A percentile compares a stretch with the other conserved stretches of the same genome.
phyloP scores from a whole-genome alignment of 2,329 filamentous ascomycete species.

The Colletotrichum eremochloae region DNA sequence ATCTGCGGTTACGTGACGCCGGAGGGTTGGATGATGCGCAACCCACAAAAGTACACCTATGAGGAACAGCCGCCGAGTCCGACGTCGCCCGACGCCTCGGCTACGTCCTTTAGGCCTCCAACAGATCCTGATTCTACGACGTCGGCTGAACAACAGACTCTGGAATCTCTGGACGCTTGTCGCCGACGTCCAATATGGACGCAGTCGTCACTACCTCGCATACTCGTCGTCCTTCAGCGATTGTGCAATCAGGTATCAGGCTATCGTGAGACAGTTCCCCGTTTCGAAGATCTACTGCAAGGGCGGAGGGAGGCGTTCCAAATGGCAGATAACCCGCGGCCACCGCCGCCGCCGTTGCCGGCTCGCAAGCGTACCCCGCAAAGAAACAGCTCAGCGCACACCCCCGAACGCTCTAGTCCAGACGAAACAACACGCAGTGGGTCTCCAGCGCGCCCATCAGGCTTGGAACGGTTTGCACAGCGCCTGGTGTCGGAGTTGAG shows the following conservation, averaged over 20 bases:
- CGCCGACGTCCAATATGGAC: conserved; percentile 67
- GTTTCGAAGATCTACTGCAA: conserved; percentile 80
- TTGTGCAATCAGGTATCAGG: conserved; percentile 73
- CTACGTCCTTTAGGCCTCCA: conserved; percentile 54
- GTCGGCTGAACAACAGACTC: conserved; percentile 58
- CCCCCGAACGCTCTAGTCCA: conserved; percentile 58
- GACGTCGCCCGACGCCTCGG: conserved; percentile 40
- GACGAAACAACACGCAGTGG: conserved; percentile 60
- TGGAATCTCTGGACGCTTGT: conserved; percentile 64
- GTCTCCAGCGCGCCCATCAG: conserved; percentile 67
- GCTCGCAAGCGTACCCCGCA: conserved; percentile 42
- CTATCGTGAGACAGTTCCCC: conserved; percentile 74
- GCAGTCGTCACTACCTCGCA: conserved; percentile 62
- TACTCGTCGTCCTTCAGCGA: conserved; percentile 70
- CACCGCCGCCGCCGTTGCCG: conserved; percentile 46
- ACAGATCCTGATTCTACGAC: conserved; percentile 58
- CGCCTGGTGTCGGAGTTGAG: conserved; percentile 72
- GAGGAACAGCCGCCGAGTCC: conserved; percentile 57
- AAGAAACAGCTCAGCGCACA: conserved; percentile 48
- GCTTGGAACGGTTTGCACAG: conserved; percentile 73
- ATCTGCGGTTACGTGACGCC: conserved; percentile 87
- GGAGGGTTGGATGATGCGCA: conserved; percentile 90
- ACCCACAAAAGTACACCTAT: conserved; percentile 74
- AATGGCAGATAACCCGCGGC: conserved; percentile 64
- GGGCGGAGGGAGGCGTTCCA: conserved; percentile 75